A percentile compares a stretch with the other conserved stretches of the same genome.
Conservation (phyloP, 257 asterid genomes). For the Solanum neorickii region DNA sequence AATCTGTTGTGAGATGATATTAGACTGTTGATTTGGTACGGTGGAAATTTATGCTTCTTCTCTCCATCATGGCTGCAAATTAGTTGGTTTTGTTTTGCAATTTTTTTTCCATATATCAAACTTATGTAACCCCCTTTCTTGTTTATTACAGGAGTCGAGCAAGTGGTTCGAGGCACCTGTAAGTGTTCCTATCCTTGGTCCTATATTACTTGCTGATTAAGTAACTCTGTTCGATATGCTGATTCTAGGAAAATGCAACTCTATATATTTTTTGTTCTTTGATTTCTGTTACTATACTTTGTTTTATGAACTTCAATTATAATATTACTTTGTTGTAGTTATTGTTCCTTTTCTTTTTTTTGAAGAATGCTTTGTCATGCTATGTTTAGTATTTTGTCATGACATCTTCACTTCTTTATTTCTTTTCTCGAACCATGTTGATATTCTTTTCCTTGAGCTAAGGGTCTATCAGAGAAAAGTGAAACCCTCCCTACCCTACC, state of each 20-base stretch:
- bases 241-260: background rate
- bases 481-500: background rate
- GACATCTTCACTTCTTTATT: background rate
- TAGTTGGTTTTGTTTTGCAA: background rate
- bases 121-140: background rate
- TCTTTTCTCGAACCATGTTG: background rate
- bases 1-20: background rate
- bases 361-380: background rate
- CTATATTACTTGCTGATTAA: background rate
- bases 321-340: background rate
- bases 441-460: background rate
- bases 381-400: background rate
- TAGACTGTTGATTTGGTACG: background rate
- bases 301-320: background rate
- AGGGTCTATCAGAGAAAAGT: background rate
- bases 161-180: constrained; percentile 6
- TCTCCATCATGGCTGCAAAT: background rate
- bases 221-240: background rate
- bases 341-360: background rate
- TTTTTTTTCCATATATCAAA: background rate
- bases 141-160: background rate
- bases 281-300: background rate
- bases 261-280: background rate
- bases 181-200: background rate
- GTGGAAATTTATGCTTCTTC: background rate